Conservation (phyloP, 345 rosid species). For the Limnanthes douglasii region DNA sequence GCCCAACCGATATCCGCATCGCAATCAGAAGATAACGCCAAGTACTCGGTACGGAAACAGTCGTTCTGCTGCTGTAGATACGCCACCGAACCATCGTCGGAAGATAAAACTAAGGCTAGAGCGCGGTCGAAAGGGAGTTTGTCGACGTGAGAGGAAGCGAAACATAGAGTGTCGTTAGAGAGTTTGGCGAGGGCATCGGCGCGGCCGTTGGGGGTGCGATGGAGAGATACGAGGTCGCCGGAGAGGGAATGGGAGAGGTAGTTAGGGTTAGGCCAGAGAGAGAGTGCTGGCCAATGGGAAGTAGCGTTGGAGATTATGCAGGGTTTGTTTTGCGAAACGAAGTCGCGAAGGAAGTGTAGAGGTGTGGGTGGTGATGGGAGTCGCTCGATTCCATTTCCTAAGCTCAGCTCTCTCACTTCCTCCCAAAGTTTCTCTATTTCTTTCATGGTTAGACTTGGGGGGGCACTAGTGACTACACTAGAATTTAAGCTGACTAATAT, state of each 20-base stretch:
- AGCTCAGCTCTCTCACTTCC: conserved; percentile 53
- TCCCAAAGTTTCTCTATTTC: conserved; percentile 38
- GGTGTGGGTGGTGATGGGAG: conserved; percentile 44
- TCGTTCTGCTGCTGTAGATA: conserved; percentile 85
- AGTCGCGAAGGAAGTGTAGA: conserved; percentile 43
- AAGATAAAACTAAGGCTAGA: conserved; percentile 24
- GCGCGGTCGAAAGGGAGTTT: conserved; percentile 43
- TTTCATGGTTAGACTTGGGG: conserved; percentile 13
- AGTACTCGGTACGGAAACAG: conserved; percentile 60
- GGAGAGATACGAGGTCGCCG: conserved; percentile 52
- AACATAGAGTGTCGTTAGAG: conserved; percentile 24
- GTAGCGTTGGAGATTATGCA: conserved; percentile 61
- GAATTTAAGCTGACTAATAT: too few relatives aligned
- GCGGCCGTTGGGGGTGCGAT: conserved; percentile 66
- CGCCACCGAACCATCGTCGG: conserved; percentile 18
- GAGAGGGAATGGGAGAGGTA: conserved; percentile 43
- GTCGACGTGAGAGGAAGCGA: conserved; percentile 63
- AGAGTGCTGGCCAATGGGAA: conserved; percentile 59
- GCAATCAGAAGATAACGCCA: conserved; percentile 35
- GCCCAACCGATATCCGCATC: conserved; percentile 62
- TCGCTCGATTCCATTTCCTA: conserved; percentile 18
- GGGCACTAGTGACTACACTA: too few relatives aligned
- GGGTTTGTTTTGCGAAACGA: conserved; percentile 66
- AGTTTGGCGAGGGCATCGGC: conserved; percentile 49
- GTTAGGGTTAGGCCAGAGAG: conserved; percentile 37